Evolutionary conservation across 495 filamentous ascomycete genomes (phyloP).

Genomic region (Aspergillus coremiiformis): DNA sequence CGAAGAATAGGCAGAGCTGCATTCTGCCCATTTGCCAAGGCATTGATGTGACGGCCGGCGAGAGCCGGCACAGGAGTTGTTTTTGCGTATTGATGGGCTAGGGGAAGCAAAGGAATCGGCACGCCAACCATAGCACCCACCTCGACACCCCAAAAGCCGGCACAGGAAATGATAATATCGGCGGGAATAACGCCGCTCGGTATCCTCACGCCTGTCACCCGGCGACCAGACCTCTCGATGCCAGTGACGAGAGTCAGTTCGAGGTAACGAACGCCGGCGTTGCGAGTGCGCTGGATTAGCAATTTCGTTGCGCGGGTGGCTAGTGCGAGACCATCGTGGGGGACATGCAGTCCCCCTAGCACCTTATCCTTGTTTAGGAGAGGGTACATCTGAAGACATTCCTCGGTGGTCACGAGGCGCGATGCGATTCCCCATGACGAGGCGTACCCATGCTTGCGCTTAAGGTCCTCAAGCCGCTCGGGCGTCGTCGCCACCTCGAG

Average conservation of each 20-base stretch:
- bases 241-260: constrained; percentile 39
- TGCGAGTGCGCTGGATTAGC: constrained; percentile 40
- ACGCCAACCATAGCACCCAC: constrained; percentile 45
- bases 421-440: constrained; percentile 42
- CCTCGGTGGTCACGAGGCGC: constrained; percentile 32
- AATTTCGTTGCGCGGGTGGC: constrained; percentile 43
- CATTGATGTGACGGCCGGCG: constrained; percentile 24
- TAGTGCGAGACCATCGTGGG: constrained; percentile 44
- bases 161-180: constrained; percentile 45
- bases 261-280: constrained; percentile 42
- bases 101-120: constrained; percentile 40
- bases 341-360: constrained; percentile 41
- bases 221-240: constrained; percentile 26
- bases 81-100: constrained; percentile 48
- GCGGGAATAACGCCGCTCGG: constrained; percentile 33
- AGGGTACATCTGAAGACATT: constrained; percentile 38
- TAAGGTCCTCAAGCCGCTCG: constrained; percentile 41
- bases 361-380: constrained; percentile 38
- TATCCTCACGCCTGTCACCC: constrained; percentile 40
- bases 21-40: constrained; percentile 28
- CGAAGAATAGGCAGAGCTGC: constrained; percentile 41
- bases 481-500: constrained; percentile 45
- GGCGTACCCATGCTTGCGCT: constrained; percentile 45
- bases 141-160: constrained; percentile 49
- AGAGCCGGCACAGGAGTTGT: constrained; percentile 34